Evolutionary conservation across 208 protist genomes (phyloP).

Genomic region (Acanthamoeba culbertsoni): DNA sequence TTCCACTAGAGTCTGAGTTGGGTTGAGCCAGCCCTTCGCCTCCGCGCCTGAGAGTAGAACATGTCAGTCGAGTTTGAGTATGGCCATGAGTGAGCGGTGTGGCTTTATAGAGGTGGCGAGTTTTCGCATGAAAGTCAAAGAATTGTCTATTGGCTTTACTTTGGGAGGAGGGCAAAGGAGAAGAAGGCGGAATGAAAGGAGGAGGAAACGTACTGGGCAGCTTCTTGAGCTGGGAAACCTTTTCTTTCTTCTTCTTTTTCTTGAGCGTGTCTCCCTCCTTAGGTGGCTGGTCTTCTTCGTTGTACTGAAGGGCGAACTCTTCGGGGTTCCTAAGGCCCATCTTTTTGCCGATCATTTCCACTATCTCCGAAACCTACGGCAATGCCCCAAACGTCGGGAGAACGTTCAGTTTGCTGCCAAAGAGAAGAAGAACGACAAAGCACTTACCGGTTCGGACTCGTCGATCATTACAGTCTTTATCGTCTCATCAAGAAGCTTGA

Average conservation of each 20-base stretch:
- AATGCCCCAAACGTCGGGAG: neutral
- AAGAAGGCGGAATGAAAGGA: neutral
- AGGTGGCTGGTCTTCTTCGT: conserved; percentile 52
- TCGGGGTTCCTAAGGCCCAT: conserved; percentile 60
- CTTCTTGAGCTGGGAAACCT: neutral
- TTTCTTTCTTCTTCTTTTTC: conserved; percentile 55
- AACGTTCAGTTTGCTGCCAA: neutral
- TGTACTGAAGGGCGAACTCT: conserved; percentile 49
- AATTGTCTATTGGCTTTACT: too few relatives aligned
- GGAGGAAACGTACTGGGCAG: neutral
- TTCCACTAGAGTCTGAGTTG: conserved; percentile 75
- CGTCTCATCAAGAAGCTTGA: conserved; percentile 70
- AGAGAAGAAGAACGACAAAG: neutral
- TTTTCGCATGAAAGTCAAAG: too few relatives aligned
- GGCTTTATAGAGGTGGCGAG: too few relatives aligned
- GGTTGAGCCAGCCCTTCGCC: conserved; percentile 78
- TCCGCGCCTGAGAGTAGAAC: conserved; percentile 6
- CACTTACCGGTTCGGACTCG: neutral
- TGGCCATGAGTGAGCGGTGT: too few relatives aligned
- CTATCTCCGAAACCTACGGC: conserved; percentile 32
- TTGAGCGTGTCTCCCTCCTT: conserved; percentile 34
- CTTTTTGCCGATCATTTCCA: conserved; percentile 53
- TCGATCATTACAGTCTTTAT: conserved; percentile 52
- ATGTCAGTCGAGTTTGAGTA: too few relatives aligned
- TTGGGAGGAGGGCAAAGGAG: too few relatives aligned